Percentiles rank a stretch among this genome's conserved stretches.
Evolutionary conservation across 768 basidiomycete genomes (phyloP).

Genomic region (Cystofilobasidium macerans): DNA sequence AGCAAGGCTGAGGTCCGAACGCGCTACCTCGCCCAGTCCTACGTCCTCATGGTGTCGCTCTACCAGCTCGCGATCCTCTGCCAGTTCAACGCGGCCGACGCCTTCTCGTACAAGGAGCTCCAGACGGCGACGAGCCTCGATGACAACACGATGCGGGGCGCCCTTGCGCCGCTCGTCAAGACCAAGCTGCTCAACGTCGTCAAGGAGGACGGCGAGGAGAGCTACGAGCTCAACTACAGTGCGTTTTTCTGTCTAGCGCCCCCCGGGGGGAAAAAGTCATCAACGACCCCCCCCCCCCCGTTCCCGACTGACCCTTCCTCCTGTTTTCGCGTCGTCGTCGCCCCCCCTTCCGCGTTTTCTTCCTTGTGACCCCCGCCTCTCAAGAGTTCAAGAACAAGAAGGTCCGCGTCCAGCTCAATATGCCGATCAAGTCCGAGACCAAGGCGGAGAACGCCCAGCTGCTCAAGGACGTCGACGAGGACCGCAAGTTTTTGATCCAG

Average conservation of each 20-base stretch:
- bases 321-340: neutral
- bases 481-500: constrained; percentile 91
- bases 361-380: neutral
- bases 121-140: constrained; percentile 52
- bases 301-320: neutral
- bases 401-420: constrained; percentile 80
- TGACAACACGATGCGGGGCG: constrained; percentile 14
- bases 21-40: constrained; percentile 85
- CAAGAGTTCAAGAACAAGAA: constrained; percentile 85
- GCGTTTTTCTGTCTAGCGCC: too few species aligned
- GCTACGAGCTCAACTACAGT: constrained; percentile 27
- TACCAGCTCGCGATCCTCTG: constrained; percentile 91
- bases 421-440: constrained; percentile 86
- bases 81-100: constrained; percentile 87
- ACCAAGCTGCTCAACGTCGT: constrained; percentile 20
- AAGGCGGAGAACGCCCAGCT: constrained; percentile 84
- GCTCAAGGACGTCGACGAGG: constrained; percentile 88
- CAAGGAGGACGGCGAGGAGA: constrained; percentile 26
- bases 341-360: neutral
- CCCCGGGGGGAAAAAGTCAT: too few species aligned
- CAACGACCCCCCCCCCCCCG: neutral
- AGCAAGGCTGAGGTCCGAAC: constrained; percentile 92
- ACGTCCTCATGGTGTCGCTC: constrained; percentile 87
- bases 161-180: constrained; percentile 18
- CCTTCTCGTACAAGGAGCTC: constrained; percentile 69